Base-by-base conservation (phyloP, 2,329 filamentous ascomycete genomes). In the Fusarium sarcochroum region DNA sequence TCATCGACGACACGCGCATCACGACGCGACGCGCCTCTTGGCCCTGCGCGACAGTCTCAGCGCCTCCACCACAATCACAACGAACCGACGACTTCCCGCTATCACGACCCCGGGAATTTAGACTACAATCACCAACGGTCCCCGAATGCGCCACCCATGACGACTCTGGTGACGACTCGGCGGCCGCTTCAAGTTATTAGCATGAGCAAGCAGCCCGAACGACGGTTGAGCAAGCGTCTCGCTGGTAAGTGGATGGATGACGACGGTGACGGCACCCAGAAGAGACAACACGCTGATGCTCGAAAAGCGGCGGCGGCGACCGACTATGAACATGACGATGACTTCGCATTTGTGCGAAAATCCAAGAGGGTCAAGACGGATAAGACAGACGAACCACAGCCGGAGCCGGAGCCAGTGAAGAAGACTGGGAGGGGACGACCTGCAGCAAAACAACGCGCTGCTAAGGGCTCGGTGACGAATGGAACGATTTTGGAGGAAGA, bases 291-390 rank as follows among this genome's bases (percentile, higher is more conserved):
- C 58, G 59, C 71, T 75, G 60, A 75, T 59, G 21, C 35, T 30
- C 20, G 20, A 47, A 30, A 42, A 44, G 46, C 30, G 47, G 34
- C 66, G 82, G 82, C 80, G 66, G 75, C 75, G 64, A 73, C 75
- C 44, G 78, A 81, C 51, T 90, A 93, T 73, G 91, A 94, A 78
- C 87, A 91, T 74, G 90, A 92, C 81, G 92, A 91, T 73, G 92
- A 92, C 66, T 94, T 94, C 73, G 84, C 89, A 59, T 94, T 94
- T 77, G 89, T 90, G 67, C 87, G 91, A 70, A 89, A 86, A 65
- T 83, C 89, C 13, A 92, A 92, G 75, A 81, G 87, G 74, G 84
- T 85, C 63, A 93, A 91, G 80, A 85, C 86, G 42, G 84, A 84
- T 59, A 81, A 85, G 58, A 77, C 81, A 30, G 66, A 71, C 17